Evolutionary conservation across 1,284 basidiomycete species (phyloP).

Genomic region (Mixia osmundae): DNA sequence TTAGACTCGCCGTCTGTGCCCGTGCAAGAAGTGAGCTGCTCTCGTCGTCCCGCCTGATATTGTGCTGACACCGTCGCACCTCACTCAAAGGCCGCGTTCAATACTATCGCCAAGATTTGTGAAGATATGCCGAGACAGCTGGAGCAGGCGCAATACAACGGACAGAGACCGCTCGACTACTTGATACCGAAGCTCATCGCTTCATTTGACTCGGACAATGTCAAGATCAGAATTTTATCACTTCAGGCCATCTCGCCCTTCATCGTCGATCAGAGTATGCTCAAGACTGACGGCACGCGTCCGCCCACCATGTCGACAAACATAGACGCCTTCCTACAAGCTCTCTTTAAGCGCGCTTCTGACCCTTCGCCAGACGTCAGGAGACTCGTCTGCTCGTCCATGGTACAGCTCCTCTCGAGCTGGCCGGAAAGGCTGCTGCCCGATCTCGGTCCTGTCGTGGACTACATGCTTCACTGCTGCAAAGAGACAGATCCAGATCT

Average conservation of each 20-base stretch:
- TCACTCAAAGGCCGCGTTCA: conserved; percentile 58
- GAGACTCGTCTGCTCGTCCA: conserved; percentile 82
- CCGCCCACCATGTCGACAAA: conserved; percentile 26
- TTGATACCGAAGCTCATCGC: conserved; percentile 33
- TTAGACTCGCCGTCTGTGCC: conserved; percentile 47
- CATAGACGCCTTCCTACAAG: conserved; percentile 77
- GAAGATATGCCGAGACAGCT: conserved; percentile 91
- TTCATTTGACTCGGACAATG: conserved; percentile 34
- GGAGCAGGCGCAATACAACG: conserved; percentile 63
- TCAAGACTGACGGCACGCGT: too few relatives aligned
- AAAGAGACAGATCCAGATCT: conserved; percentile 89
- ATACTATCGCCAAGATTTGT: conserved; percentile 81
- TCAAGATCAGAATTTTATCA: conserved; percentile 79
- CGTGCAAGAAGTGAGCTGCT: conserved; percentile 54
- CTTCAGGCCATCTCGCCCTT: conserved; percentile 87
- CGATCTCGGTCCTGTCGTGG: conserved; percentile 81
- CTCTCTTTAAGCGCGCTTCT: conserved; percentile 79
- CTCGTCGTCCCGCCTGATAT: neutral
- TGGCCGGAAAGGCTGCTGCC: conserved; percentile 92
- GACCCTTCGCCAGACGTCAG: conserved; percentile 83
- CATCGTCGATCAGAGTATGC: conserved; percentile 34
- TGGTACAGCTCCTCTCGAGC: conserved; percentile 74
- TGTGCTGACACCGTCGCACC: neutral
- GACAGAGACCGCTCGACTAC: conserved; percentile 29
- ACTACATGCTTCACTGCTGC: conserved; percentile 97